A percentile compares a stretch with the other conserved stretches of the same genome.
These are phyloP conservation scores for Neurospora sp. DNA, from an alignment of 495 filamentous ascomycete genomes.

Conservation along the genomic window DNA sequence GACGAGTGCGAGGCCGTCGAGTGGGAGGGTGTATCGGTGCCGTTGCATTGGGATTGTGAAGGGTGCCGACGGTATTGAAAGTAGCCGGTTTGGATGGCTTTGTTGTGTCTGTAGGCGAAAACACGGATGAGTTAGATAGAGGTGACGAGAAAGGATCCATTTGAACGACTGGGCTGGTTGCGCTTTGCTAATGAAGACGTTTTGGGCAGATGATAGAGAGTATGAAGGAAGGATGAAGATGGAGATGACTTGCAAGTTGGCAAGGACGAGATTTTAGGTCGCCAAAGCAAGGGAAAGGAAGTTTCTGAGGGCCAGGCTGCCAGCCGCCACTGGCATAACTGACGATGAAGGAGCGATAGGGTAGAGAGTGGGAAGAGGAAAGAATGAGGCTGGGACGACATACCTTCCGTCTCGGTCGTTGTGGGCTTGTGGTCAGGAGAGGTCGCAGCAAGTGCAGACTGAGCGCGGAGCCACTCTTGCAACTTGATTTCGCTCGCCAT, in stretches of 20 bases:
- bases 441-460: neutral
- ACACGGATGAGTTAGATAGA: neutral
- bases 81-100: slow-evolving; percentile 11
- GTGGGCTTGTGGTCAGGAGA: neutral
- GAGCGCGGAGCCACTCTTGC: neutral
- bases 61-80: slow-evolving; percentile 38
- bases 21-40: slow-evolving; percentile 32
- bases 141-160: slow-evolving; percentile 8
- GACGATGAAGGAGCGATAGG: neutral
- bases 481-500: neutral
- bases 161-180: neutral
- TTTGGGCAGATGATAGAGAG: neutral
- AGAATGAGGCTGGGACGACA: neutral
- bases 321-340: neutral
- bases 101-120: slow-evolving; percentile 1
- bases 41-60: slow-evolving; percentile 30
- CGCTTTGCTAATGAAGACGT: neutral
- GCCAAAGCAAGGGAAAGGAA: neutral
- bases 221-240: neutral
- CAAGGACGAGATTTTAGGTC: neutral
- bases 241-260: neutral
- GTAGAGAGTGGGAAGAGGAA: neutral
- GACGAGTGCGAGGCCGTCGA: slow-evolving; percentile 30
- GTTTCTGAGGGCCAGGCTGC: neutral
- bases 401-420: neutral